A percentile compares a stretch with the other conserved stretches of the same genome.
These are phyloP conservation scores for Plicaturopsis crispa DNA, from an alignment of 768 basidiomycete species.

Conservation along the genomic window DNA sequence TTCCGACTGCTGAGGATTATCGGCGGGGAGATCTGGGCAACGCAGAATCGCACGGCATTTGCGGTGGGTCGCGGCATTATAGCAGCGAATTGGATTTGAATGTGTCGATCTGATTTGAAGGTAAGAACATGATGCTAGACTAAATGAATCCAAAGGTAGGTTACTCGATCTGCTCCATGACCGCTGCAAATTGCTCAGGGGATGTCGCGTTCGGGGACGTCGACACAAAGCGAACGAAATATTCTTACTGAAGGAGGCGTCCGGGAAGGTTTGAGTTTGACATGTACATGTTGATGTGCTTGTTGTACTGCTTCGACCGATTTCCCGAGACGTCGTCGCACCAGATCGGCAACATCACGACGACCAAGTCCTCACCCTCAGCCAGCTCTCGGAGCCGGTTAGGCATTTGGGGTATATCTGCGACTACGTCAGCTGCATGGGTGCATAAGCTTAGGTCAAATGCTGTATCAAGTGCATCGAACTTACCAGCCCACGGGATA, in stretches of 20 bases:
- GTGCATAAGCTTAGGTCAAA: too few species aligned
- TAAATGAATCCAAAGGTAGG: neutral
- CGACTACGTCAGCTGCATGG: too few species aligned
- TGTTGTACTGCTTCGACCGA: slow-evolving; percentile 26
- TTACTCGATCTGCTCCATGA: neutral
- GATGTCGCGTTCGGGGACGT: slow-evolving; percentile 14
- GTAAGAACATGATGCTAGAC: neutral
- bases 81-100: slow-evolving; percentile 3
- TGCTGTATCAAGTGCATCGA: neutral
- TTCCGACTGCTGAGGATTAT: slow-evolving; percentile 15
- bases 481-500: neutral
- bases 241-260: slow-evolving; percentile 11
- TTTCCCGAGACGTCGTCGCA: slow-evolving; percentile 27
- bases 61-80: slow-evolving; percentile 2
- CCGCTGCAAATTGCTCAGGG: slow-evolving; percentile 6
- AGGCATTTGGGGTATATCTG: slow-evolving; percentile 4
- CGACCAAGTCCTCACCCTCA: slow-evolving; percentile 4
- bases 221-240: slow-evolving; percentile 12
- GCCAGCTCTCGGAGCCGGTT: slow-evolving; percentile 3
- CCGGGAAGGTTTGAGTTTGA: slow-evolving; percentile 22
- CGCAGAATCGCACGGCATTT: slow-evolving; percentile 6
- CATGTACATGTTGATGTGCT: slow-evolving; percentile 25
- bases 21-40: slow-evolving; percentile 7
- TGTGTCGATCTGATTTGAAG: slow-evolving; percentile 5
- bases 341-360: slow-evolving; percentile 11